phyloP scores from a whole-genome alignment of 345 rosid genomes.

The Clausena lansium region DNA sequence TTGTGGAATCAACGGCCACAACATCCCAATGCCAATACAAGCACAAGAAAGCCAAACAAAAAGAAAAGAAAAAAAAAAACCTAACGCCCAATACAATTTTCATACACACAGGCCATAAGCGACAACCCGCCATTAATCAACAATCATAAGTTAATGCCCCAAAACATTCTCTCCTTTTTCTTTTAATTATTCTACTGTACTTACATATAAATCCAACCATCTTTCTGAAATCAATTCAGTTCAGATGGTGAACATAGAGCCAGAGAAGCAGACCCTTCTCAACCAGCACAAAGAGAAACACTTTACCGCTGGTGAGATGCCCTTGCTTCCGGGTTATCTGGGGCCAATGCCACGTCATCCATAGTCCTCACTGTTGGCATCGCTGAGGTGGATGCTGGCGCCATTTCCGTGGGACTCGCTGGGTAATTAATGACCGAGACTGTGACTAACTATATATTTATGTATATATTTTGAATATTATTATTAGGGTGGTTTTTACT shows the following conservation, averaged over 20 bases:
- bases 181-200: neutral
- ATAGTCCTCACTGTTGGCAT: constrained; percentile 92
- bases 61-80: no score
- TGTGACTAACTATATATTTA: no score
- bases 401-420: constrained; percentile 99
- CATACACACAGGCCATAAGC: neutral
- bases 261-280: constrained; percentile 71
- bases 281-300: constrained; percentile 76
- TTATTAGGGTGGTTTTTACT: no score
- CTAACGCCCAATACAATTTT: neutral
- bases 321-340: constrained; percentile 95
- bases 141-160: neutral
- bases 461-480: neutral
- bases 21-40: neutral
- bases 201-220: no score
- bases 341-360: constrained; percentile 83
- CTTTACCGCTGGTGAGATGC: constrained; percentile 92
- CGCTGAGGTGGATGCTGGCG: constrained; percentile 96
- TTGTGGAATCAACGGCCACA: neutral
- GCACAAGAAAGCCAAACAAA: neutral
- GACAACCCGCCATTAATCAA: neutral
- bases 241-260: constrained; percentile 28
- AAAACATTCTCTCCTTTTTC: neutral
- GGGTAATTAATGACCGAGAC: no score
- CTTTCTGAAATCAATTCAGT: no score